Conservation (phyloP, 2,329 filamentous ascomycete genomes). For the Fusarium torulosum region DNA sequence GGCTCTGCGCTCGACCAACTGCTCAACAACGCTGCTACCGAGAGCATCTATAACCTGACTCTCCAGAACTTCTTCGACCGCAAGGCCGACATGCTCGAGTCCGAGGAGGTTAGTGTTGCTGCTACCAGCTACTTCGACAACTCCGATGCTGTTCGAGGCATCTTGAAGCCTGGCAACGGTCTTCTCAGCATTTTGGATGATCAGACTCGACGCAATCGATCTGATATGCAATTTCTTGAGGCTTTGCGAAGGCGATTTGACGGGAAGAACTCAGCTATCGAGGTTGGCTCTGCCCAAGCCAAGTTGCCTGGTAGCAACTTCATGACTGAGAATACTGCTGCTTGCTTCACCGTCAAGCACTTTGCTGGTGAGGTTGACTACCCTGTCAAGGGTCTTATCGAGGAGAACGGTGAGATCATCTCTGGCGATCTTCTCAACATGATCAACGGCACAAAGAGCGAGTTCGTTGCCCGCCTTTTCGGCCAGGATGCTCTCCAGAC, state of each 20-base stretch:
- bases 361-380: conserved; percentile 98
- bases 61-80: conserved; percentile 96
- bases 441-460: conserved; percentile 86
- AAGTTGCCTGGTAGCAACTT: conserved; percentile 91
- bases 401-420: conserved; percentile 96
- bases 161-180: conserved; percentile 93
- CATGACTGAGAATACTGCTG: conserved; percentile 81
- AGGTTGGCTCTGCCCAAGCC: conserved; percentile 79
- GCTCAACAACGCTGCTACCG: conserved; percentile 92
- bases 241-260: conserved; percentile 93
- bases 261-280: conserved; percentile 91
- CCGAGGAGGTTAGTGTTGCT: conserved; percentile 89
- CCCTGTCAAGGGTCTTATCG: conserved; percentile 84
- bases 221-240: conserved; percentile 90
- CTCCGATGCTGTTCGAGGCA: conserved; percentile 89
- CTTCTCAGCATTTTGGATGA: conserved; percentile 95
- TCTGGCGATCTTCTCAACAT: conserved; percentile 96
- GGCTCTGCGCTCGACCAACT: conserved; percentile 91
- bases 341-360: conserved; percentile 91
- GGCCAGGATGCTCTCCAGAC: conserved; percentile 96
- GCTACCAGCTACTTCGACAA: conserved; percentile 99
- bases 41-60: conserved; percentile 92
- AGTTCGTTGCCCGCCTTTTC: conserved; percentile 90
- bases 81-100: conserved; percentile 92
- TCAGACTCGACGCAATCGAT: conserved; percentile 89